A percentile compares a stretch with the other conserved stretches of the same genome.
Evolutionary conservation across 148 eudicot species (phyloP).

Genomic region (Bassia scoparia): DNA sequence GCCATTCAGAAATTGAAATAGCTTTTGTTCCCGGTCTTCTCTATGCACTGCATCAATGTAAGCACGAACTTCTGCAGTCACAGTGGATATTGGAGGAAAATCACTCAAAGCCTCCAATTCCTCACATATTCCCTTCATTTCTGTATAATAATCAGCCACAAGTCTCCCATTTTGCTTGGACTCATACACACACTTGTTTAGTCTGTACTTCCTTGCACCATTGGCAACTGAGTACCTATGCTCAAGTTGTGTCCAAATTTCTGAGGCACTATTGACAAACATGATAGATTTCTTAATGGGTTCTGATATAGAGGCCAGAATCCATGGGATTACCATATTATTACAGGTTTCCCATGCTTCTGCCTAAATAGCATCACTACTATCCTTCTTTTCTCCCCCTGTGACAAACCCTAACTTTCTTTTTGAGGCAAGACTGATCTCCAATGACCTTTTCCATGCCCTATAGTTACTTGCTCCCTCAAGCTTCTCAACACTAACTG

Average conservation of each 20-base stretch:
- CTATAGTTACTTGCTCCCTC: background rate
- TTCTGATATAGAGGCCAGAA: background rate
- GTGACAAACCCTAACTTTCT: background rate
- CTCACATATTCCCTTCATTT: background rate
- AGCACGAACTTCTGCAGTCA: background rate
- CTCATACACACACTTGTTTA: background rate
- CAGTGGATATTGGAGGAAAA: background rate
- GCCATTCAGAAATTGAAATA: constrained; percentile 12
- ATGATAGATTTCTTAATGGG: background rate
- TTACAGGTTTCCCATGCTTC: background rate
- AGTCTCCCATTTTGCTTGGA: background rate
- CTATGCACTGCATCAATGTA: background rate
- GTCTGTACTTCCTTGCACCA: background rate
- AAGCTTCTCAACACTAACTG: background rate
- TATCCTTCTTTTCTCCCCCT: background rate
- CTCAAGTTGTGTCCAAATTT: background rate
- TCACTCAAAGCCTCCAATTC: background rate
- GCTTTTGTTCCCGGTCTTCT: background rate
- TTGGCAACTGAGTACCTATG: background rate
- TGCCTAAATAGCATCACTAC: background rate
- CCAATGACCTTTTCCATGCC: background rate
- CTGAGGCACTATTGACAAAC: background rate
- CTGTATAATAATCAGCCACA: background rate
- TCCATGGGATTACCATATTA: background rate
- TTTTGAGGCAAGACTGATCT: background rate